phyloP scores from a whole-genome alignment of 2,329 filamentous ascomycete species.

The Stylonectria norvegica region DNA sequence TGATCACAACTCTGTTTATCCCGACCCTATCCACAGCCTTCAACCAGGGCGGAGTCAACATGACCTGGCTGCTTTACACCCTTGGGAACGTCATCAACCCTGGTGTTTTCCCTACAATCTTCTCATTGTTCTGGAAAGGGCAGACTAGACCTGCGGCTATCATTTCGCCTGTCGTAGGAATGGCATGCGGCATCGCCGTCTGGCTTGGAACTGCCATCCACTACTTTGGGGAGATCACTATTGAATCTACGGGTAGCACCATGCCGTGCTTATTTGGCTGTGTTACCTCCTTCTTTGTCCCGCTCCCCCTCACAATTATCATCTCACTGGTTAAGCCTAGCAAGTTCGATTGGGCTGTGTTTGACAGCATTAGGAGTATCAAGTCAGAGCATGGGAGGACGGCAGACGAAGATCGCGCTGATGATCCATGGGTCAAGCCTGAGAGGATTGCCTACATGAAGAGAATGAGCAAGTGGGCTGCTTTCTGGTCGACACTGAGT shows the following conservation, averaged over 20 bases:
- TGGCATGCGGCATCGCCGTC: constrained; percentile 44
- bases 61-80: not conserved
- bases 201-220: constrained; percentile 46
- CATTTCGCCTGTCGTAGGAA: constrained; percentile 43
- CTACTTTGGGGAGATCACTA: constrained; percentile 41
- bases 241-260: constrained; percentile 41
- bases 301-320: constrained; percentile 37
- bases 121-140: constrained; percentile 46
- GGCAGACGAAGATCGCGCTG: constrained; percentile 2
- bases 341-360: constrained; percentile 32
- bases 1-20: not conserved
- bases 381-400: not conserved
- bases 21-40: not conserved
- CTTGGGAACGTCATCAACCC: constrained; percentile 19
- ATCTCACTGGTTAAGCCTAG: constrained; percentile 41
- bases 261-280: constrained; percentile 49
- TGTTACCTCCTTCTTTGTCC: constrained; percentile 39
- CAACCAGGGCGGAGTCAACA: not conserved
- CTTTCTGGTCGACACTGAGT: constrained; percentile 8
- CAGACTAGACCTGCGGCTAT: constrained; percentile 45
- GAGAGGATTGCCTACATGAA: not conserved
- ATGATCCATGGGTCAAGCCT: not conserved
- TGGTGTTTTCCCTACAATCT: constrained; percentile 46
- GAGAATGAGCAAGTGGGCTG: constrained; percentile 1
- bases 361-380: constrained; percentile 9